Base-by-base conservation (phyloP, 305 asterid genomes). In the Rubia peregrina region DNA sequence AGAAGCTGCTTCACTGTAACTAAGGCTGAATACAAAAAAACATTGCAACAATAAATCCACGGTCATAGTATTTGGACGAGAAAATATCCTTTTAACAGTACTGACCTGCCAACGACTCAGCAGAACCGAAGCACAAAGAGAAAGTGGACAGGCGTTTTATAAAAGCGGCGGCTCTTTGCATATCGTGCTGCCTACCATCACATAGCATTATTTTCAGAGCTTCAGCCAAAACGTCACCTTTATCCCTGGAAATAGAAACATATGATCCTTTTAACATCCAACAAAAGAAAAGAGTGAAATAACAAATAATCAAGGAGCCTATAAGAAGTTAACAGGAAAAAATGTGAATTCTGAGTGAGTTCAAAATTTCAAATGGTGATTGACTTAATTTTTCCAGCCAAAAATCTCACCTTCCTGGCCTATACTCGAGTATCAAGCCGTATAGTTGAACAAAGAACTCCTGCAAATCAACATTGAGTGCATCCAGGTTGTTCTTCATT, bases 131-230 rank as follows among this genome's bases (percentile, higher is more conserved):
- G 78, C 89, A 93, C 65, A 93, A 71, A 24, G 95, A 81, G 77
- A 93, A 89, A 9, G 92, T 83, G 67, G 96, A 82, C 79, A 93
- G 74, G 48, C 96, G 94, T 81, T 93, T 93, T 70, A 91, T 85
- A 79, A 93, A 93, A 65, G 98, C 98, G 41, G 98, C 96, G 69
- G 97, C 97, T 80, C 97, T 82, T 78, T 85, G 98, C 96, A 89
- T 91, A 83, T 93, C 97, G 60, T 91, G 96, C 16, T 89, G 96
- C 77, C 98, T 86, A 76, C 85, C 98, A 79, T 89, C 98, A 80
- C 96, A 93, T 68, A 93, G 71, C 96, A 93, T 88, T 72, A 89
- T 84, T 85, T 93, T 93, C 69, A 93, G 68, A 71, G 98, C 98
- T 84, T 91, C 97, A 21, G 96, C 91, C 69, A 93, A 80, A 66